Percentiles rank a stretch among this genome's conserved stretches.
Evolutionary conservation across 345 rosid species (phyloP).

Genomic region (Dipteronia sinensis): DNA sequence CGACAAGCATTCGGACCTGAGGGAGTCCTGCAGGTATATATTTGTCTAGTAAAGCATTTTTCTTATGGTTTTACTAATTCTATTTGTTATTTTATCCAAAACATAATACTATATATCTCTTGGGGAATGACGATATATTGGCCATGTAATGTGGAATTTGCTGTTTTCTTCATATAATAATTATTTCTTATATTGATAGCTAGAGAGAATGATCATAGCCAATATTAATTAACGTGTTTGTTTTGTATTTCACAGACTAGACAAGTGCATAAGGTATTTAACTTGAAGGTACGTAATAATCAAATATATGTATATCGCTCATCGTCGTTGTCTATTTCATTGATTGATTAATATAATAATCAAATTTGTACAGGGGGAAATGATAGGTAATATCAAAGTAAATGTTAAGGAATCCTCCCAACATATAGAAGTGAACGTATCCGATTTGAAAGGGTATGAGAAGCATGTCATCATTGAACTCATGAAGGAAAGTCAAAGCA

Average conservation of each 20-base stretch:
- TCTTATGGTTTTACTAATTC: too few relatives aligned
- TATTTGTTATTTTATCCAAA: too few relatives aligned
- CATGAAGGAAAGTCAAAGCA: slow-evolving; percentile 46
- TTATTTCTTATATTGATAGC: background rate
- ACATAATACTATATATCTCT: too few relatives aligned
- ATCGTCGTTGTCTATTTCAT: too few relatives aligned
- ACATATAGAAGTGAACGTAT: slow-evolving; percentile 56
- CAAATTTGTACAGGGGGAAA: slow-evolving; percentile 44
- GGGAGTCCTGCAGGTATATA: slow-evolving; percentile 35
- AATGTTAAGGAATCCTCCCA: slow-evolving; percentile 43
- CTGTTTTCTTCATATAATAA: background rate
- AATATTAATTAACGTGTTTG: background rate
- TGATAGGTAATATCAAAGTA: slow-evolving; percentile 40
- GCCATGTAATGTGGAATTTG: too few relatives aligned
- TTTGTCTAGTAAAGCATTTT: too few relatives aligned
- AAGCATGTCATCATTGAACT: slow-evolving; percentile 59
- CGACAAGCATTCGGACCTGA: slow-evolving; percentile 53
- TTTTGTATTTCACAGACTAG: slow-evolving; percentile 35
- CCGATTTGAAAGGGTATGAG: slow-evolving; percentile 62
- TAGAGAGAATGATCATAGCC: too few relatives aligned
- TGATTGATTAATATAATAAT: background rate
- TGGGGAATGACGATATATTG: too few relatives aligned
- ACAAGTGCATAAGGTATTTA: slow-evolving; percentile 41
- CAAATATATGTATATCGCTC: too few relatives aligned
- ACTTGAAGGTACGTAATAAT: slow-evolving; percentile 39